phyloP scores from a whole-genome alignment of 176 grass and related monocot species.

The Thinopyrum elongatum region DNA sequence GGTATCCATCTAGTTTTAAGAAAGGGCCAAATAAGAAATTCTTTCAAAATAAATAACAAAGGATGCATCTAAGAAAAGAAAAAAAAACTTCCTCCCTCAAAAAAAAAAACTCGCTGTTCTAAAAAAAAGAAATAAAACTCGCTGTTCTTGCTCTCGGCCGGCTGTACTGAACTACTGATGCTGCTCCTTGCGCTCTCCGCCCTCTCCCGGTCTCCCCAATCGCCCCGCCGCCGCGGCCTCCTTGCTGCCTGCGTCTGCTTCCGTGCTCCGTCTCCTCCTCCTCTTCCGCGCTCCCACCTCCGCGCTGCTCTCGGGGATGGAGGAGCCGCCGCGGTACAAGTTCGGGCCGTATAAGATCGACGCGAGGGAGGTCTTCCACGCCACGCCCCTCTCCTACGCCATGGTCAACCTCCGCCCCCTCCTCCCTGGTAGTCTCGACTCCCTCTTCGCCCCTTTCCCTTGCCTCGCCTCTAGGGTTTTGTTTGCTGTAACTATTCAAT shows the following conservation, averaged over 20 bases:
- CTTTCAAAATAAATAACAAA: too few species aligned
- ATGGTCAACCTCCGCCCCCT: conserved; percentile 91
- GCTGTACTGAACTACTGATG: neutral
- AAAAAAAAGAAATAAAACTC: too few species aligned
- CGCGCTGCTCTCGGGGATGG: conserved; percentile 5
- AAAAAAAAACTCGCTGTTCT: too few species aligned
- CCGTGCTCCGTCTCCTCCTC: neutral
- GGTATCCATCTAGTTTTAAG: too few species aligned
- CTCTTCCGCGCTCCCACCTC: neutral
- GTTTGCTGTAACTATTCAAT: neutral
- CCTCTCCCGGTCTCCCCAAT: neutral
- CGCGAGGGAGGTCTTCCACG: conserved; percentile 68
- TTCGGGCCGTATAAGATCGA: conserved; percentile 89
- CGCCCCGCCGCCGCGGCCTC: neutral
- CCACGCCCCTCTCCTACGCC: conserved; percentile 76
- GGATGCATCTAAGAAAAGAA: too few species aligned
- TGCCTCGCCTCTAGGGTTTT: neutral
- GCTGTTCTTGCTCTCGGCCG: neutral
- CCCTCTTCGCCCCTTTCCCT: neutral
- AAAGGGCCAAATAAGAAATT: too few species aligned
- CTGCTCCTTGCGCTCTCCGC: neutral
- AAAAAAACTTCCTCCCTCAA: too few species aligned
- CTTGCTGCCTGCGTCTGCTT: neutral
- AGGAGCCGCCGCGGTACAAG: conserved; percentile 31
- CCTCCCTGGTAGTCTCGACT: conserved; percentile 47